phyloP scores from a whole-genome alignment of 2,329 filamentous ascomycete species.

The Cryoendolithus antarcticus region DNA sequence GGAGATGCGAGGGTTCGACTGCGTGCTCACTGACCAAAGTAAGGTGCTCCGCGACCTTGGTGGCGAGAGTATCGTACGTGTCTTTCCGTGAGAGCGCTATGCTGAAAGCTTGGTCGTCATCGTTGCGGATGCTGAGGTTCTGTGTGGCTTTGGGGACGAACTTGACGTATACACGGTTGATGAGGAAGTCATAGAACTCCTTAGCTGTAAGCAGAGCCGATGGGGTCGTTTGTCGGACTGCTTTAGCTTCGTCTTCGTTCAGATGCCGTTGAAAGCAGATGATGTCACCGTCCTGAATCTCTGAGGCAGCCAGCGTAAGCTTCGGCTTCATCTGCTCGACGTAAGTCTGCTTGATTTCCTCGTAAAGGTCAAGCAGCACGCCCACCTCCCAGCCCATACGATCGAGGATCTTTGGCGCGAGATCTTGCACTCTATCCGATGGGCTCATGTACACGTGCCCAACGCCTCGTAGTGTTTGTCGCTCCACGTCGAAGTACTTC shows the following conservation, averaged over 20 bases:
- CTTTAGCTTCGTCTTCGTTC: slow-evolving; percentile 24
- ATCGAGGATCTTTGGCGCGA: slow-evolving; percentile 63
- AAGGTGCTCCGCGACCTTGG: slow-evolving; percentile 69
- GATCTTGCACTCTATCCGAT: slow-evolving; percentile 75
- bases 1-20: slow-evolving; percentile 72
- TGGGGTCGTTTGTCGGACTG: slow-evolving; percentile 17
- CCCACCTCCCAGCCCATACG: slow-evolving; percentile 80
- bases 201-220: slow-evolving; percentile 17
- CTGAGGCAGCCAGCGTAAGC: slow-evolving; percentile 75
- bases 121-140: slow-evolving; percentile 18
- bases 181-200: slow-evolving; percentile 78
- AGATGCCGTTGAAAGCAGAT: slow-evolving; percentile 75
- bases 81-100: slow-evolving; percentile 77
- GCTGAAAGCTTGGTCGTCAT: slow-evolving; percentile 54
- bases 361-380: slow-evolving; percentile 59
- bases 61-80: slow-evolving; percentile 74
- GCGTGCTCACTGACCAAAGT: slow-evolving; percentile 24
- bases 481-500: slow-evolving; percentile 76
- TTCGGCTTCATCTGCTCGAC: slow-evolving; percentile 91
- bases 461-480: slow-evolving; percentile 62
- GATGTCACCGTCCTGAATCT: slow-evolving; percentile 94
- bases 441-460: slow-evolving; percentile 80
- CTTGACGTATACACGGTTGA: slow-evolving; percentile 67
- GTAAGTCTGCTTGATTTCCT: slow-evolving; percentile 98
- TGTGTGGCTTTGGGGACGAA: slow-evolving; percentile 53